Base-by-base conservation (phyloP, 257 asterid genomes). In the Henckelia pumila region DNA sequence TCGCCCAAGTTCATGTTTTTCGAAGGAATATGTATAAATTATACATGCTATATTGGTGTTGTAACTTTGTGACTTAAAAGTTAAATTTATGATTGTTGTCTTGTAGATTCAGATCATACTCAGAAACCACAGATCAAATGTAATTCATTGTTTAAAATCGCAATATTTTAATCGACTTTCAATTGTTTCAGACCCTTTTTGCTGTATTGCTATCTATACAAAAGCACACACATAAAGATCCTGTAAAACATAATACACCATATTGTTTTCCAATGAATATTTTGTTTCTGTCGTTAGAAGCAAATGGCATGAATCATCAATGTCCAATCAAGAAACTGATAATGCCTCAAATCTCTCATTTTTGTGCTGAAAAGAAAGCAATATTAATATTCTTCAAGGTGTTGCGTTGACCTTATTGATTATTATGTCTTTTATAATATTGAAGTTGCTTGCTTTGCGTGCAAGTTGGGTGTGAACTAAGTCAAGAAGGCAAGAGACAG, bases 81-180 rank as follows among this genome's bases (percentile, higher is more conserved):
- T 14, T 29, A 37, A 17, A 22, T 35, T 62, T 60, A 32, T 69
- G 71, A 11, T 58, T 59, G 32, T 69, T 58, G 66, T 52, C 33
- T 59, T 60, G 33, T 76, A 56, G 61, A 32, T n/a, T 50, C 49
- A 37, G 61, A 47, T 35, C 30, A 69, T 64, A 64, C 73, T 61
- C 63, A 69, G 64, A 26, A 30, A 71, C 29, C 56, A 49, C 14
- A 65, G 56, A 63, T 28, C 33, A 61, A 22, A 67, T 57, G 61
- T 56, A 78, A 73, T 74, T 66, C 61, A 66, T 40, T 40, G 52
- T 40, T 40, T 7, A 40, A 14, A 14, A 40, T 40, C 17, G 2
- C 20, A 47, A 47, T 47, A 16, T 47, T 40, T 40, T 40, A 14
- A 13, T 40, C 2, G n/a, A 5, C 16, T 47, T 16, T 16, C 55